Base-by-base conservation (phyloP, 1,284 basidiomycete genomes). In the Melampsora americana region DNA sequence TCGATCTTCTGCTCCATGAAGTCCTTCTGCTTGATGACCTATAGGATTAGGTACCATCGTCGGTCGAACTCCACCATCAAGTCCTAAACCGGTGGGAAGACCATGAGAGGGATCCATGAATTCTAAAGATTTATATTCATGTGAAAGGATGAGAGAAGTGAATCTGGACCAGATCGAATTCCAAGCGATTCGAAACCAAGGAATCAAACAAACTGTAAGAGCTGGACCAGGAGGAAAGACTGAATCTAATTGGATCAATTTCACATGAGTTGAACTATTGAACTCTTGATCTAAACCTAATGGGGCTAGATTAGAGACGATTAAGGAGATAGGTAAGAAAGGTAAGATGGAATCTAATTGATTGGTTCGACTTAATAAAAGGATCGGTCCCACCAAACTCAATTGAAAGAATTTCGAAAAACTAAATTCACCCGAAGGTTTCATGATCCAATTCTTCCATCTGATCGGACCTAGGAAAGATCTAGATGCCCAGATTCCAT, bases 131-230 rank as follows among this genome's bases (percentile, higher is more conserved):
- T 64, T 64, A 66, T 46, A 26, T 23, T 66, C 35, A 59, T 65
- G 66, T 50, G 35, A 30, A 16, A 75, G 28, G 39, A 75, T 59
- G 7, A 62, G 12, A 26, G n/a, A 42, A 39, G 65, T 62, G 14
- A 75, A 7, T n/a, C 46, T 26, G 26, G 53, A 32, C 66, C 65
- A 75, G 20, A 64, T n/a, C 23, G 42, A 62, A 35, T 66, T 61
- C 73, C 73, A 75, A 48, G 53, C 66, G 35, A 75, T 75, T 39
- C 66, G 61, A 42, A 59, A 32, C 66, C 73, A 75, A n/a, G 66
- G 73, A 35, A 75, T 61, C 23, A 75, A 62, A 65, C 66, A 75
- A 28, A 75, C 28, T n/a, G 73, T 75, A 35, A 75, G 56, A 26
- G 48, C 50, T 4, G 73, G 73, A 53, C 42, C 39, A 18, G 73